phyloP scores from a whole-genome alignment of 805 yeast species.

The Wickerhamiella spandovensis region DNA sequence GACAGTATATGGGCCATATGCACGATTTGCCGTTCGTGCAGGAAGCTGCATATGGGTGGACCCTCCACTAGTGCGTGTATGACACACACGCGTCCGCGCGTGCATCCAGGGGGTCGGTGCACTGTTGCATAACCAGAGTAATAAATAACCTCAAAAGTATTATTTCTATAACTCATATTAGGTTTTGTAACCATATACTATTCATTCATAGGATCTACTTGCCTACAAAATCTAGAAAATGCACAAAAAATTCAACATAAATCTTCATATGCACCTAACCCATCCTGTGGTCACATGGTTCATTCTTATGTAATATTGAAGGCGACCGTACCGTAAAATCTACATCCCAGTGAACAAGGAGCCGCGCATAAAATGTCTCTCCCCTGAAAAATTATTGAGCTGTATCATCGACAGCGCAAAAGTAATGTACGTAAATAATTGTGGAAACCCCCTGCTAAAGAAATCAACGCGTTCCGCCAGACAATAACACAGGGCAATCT shows the following conservation, averaged over 20 bases:
- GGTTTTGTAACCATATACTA: neutral
- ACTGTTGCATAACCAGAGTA: neutral
- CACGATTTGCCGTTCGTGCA: neutral
- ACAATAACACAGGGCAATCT: neutral
- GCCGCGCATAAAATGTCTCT: neutral
- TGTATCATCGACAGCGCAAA: neutral
- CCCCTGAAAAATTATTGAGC: neutral
- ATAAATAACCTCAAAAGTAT: no score
- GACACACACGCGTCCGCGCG: neutral
- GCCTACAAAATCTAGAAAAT: no score
- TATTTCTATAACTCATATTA: no score
- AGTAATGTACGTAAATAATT: neutral
- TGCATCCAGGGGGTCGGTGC: neutral
- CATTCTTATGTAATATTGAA: neutral
- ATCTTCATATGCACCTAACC: neutral
- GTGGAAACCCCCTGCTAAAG: neutral
- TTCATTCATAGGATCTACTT: no score
- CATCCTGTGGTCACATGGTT: no score
- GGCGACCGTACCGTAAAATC: neutral
- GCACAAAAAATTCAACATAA: no score
- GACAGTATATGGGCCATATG: no score
- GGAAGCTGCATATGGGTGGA: neutral
- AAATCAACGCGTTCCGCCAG: neutral
- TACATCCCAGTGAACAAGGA: neutral
- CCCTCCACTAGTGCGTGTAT: neutral